A percentile compares a stretch with the other conserved stretches of the same genome.
These are phyloP conservation scores for Exophiala oligosperma DNA, from an alignment of 2,329 filamentous ascomycete genomes.

Conservation along the genomic window DNA sequence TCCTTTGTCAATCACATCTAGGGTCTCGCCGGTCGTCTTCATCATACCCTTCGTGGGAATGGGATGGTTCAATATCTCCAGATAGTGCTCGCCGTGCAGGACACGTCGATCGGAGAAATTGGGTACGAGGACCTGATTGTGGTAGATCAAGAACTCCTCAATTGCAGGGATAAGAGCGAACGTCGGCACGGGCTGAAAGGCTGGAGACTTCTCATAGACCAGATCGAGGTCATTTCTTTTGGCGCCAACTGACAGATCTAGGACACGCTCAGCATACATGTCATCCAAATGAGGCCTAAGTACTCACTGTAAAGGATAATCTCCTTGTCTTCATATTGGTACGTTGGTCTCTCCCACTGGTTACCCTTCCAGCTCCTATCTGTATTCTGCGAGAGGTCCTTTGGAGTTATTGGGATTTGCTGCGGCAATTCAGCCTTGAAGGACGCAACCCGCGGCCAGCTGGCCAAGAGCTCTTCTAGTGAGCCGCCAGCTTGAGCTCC, in stretches of 20 bases:
- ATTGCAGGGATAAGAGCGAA: constrained; percentile 94
- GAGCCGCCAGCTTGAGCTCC: neutral
- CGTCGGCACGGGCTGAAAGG: constrained; percentile 84
- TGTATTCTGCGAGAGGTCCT: constrained; percentile 76
- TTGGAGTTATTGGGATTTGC: constrained; percentile 36
- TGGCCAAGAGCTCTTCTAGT: neutral
- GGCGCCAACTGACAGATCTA: constrained; percentile 79
- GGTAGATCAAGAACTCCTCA: constrained; percentile 76
- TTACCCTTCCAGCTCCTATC: constrained; percentile 82
- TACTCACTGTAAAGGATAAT: constrained; percentile 82
- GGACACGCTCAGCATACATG: constrained; percentile 53
- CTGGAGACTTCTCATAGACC: constrained; percentile 83
- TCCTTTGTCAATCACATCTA: constrained; percentile 96
- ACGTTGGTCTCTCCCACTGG: constrained; percentile 57
- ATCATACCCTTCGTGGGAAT: constrained; percentile 70
- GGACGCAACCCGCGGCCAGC: neutral
- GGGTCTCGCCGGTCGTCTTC: constrained; percentile 55
- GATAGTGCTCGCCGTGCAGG: constrained; percentile 95
- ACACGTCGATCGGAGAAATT: constrained; percentile 99
- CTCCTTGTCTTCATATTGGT: constrained; percentile 81
- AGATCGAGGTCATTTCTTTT: constrained; percentile 84
- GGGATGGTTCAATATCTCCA: constrained; percentile 86
- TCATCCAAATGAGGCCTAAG: neutral
- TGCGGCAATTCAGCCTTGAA: neutral
- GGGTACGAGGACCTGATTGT: constrained; percentile 77